Evolutionary conservation across 1,139 yeast genomes (phyloP), one percentile per base, ranked within the genome.

Genomic region (Debaryomycetaceae sp.): DNA sequence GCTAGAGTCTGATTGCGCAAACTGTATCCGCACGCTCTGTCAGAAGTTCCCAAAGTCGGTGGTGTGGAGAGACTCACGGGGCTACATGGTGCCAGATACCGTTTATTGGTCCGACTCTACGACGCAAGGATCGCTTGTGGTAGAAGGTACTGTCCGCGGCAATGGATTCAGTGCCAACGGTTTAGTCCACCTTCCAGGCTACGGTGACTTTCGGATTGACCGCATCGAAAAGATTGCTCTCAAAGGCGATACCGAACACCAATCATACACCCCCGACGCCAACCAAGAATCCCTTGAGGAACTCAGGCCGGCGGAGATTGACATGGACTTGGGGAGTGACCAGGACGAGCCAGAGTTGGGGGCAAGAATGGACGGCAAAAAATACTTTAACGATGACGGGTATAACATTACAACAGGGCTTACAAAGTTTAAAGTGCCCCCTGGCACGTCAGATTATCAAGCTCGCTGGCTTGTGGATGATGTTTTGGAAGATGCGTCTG

Each of bases 361-460:
- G 18, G 76, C 82, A 15, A 66, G 83, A 47, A 68, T 79, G 53
- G 92, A 81, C 41, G 87, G 79, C 26, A 77, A 68, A 41, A 69
- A 65, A 23, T 78, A 75, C 45, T 68, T 80, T 39, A 63, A 62
- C 32, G 71, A 58, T 39, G 62, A 55, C 10, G 60, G 50, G 25
- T 41, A 28, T 18, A 30, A 33, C 29, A 44, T 37, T 29, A 45
- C 36, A 40, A 48, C 25, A 31, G 42, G 22, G 36, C 48, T 32
- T 53, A 56, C 47, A 32, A 59, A 54, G 34, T 49, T 44, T 36
- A 48, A 62, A 43, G 60, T 83, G 19, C 97, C 97, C 13, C 72
- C 72, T 45, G 97, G 97, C 15, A 78, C 94, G 27, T 86, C 96
- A 0, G 94, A 81, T 34, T 87, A 87, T 51, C 98, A 90, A 57